These are phyloP conservation scores for Gossypium davidsonii DNA, from an alignment of 441 rosid species.

Conservation along the genomic window DNA sequence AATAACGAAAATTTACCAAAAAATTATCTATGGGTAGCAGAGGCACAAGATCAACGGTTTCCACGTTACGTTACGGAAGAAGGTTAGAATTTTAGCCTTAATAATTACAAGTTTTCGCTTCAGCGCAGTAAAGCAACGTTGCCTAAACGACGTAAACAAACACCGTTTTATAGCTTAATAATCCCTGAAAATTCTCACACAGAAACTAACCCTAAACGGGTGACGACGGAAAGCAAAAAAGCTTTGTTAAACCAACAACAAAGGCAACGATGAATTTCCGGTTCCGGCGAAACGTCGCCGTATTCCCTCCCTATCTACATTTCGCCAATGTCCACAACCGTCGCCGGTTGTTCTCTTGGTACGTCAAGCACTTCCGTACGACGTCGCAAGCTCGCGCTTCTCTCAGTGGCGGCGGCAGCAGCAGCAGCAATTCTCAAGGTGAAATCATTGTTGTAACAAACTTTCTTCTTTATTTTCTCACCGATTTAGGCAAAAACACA, in stretches of 20 bases:
- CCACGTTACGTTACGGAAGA: not conserved
- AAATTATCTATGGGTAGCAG: too few relatives aligned
- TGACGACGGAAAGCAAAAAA: not conserved
- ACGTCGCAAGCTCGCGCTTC: conserved; percentile 40
- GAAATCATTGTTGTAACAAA: not conserved
- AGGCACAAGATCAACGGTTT: not conserved
- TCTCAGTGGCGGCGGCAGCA: conserved; percentile 29
- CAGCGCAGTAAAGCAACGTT: not conserved
- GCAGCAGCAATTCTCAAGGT: conserved; percentile 36
- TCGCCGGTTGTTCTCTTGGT: conserved; percentile 41
- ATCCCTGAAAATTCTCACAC: not conserved
- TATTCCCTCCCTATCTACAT: conserved; percentile 25
- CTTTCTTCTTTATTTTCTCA: too few relatives aligned
- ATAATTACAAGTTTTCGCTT: too few relatives aligned
- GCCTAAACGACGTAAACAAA: not conserved
- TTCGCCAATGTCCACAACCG: conserved; percentile 24
- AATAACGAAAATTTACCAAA: too few relatives aligned
- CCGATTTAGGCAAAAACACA: too few relatives aligned
- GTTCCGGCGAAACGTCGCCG: conserved; percentile 23
- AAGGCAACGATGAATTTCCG: conserved; percentile 44
- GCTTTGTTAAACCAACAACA: not conserved
- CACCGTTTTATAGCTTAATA: not conserved
- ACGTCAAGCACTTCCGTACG: conserved; percentile 36
- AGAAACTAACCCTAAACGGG: not conserved
- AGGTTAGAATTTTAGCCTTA: too few relatives aligned